These are phyloP conservation scores for Pachyrhizus erosus DNA, from an alignment of 306 rosid genomes.

Conservation along the genomic window DNA sequence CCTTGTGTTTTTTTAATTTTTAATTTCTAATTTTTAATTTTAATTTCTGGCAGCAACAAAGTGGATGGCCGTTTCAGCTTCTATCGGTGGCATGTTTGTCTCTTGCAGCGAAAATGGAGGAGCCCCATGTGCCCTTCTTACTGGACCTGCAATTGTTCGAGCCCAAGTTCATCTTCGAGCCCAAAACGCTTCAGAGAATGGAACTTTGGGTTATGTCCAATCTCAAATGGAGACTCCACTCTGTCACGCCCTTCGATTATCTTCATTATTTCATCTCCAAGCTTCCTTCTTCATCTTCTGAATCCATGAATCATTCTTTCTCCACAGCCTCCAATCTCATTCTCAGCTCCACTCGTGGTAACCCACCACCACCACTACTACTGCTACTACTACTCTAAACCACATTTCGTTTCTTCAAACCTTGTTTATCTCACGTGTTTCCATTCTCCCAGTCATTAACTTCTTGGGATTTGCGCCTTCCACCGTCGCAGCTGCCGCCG, in stretches of 20 bases:
- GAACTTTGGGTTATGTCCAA: conserved; percentile 65
- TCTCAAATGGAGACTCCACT: conserved; percentile 75
- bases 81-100: conserved; percentile 82
- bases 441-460: conserved; percentile 50
- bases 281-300: conserved; percentile 52
- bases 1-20: too few species aligned
- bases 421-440: not conserved
- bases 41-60: conserved; percentile 29
- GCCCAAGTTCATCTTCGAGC: conserved; percentile 61
- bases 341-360: conserved; percentile 66
- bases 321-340: conserved; percentile 57
- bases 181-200: conserved; percentile 72
- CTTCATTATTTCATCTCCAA: conserved; percentile 57
- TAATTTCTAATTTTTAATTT: not conserved
- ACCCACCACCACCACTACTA: not conserved
- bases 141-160: conserved; percentile 65
- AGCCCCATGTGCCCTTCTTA: conserved; percentile 57
- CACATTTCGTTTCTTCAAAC: too few species aligned
- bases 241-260: conserved; percentile 79
- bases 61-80: conserved; percentile 74
- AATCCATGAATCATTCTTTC: conserved; percentile 24
- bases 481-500: conserved; percentile 73
- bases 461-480: conserved; percentile 71
- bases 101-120: conserved; percentile 87
- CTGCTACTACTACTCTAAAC: not conserved